These are phyloP conservation scores for Camellia japonica DNA, from an alignment of 148 eudicot genomes.

Conservation along the genomic window DNA sequence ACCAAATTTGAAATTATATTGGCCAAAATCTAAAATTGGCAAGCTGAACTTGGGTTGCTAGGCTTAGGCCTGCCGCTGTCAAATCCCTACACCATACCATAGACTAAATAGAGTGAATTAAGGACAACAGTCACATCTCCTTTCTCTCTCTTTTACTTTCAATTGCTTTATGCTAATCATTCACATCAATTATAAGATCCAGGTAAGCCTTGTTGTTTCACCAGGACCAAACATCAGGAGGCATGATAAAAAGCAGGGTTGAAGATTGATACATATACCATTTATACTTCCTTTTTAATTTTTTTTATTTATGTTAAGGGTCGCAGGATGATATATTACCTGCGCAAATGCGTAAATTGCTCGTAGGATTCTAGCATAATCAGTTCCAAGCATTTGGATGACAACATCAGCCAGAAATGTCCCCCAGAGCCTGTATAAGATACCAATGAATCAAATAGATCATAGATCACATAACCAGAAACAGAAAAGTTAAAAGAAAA, in stretches of 20 bases:
- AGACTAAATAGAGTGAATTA: background rate
- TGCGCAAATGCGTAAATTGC: slow-evolving; percentile 92
- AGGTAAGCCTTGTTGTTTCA: background rate
- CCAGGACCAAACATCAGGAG: background rate
- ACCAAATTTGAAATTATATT: no score
- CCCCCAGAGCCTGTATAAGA: slow-evolving; percentile 76
- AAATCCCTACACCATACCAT: background rate
- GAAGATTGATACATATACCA: background rate
- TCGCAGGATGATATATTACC: slow-evolving; percentile 37
- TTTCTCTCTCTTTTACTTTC: background rate
- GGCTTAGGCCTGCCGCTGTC: no score
- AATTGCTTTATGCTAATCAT: background rate
- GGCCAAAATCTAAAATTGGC: no score
- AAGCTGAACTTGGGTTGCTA: no score
- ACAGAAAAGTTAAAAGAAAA: background rate
- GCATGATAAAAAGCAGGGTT: background rate
- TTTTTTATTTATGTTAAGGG: background rate
- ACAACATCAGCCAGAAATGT: slow-evolving; percentile 85
- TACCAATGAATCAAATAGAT: slow-evolving; percentile 4
- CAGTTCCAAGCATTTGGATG: slow-evolving; percentile 96
- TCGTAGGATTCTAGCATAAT: slow-evolving; percentile 86
- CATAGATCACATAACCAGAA: background rate
- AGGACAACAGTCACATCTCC: background rate
- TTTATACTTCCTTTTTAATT: background rate
- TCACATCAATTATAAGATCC: background rate